Base-by-base conservation (phyloP, 2,329 filamentous ascomycete species). In the Bipolaris cookei region DNA sequence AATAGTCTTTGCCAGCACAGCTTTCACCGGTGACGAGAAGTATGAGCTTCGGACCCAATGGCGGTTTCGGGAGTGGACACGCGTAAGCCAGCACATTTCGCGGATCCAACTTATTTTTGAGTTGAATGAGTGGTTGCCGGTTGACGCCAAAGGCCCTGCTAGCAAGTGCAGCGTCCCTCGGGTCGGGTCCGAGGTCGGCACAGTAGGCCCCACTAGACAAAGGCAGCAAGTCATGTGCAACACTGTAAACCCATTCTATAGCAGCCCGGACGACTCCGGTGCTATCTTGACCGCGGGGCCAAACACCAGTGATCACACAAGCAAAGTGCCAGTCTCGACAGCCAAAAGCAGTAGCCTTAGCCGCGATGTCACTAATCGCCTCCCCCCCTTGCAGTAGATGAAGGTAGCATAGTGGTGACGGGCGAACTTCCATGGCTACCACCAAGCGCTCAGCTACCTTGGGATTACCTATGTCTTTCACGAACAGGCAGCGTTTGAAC, bases 251-350 rank as follows among this genome's bases (percentile, higher is more conserved):
- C 86, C 86, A 89, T 4, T 66, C 52, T 3, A 83, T 67, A 1
- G 72, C 77, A 53, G 67, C 67, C 58, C 56, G 74, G 59, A 81
- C 76, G 10, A 61, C 37, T 43, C 76, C 70, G 0, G 77, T 82
- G 41, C 69, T 78, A 60, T 86, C 83, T 70, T 83, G 68, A 8
- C 82, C 76, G 14, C 84, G 82, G 2, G 78, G 77, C 86, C 86
- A 89, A 55, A 87, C 81, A 23, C 84, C 86, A 4, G 86, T 88
- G 39, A 89, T 67, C 4, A 88, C 83, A 63, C 86, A 89, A 43
- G 86, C 86, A 75, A 83, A 88, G 30, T 84, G 79, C 86, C 86
- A 89, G 68, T 85, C 79, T 72, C 86, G 83, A 76, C 82, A 87
- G 42, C 86, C 85, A 51, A 89, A 88, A 51, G 86, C 85, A 55